These are phyloP conservation scores for Backusella mclennaniae DNA, from an alignment of 192 early-diverging fungal species.

Conservation along the genomic window DNA sequence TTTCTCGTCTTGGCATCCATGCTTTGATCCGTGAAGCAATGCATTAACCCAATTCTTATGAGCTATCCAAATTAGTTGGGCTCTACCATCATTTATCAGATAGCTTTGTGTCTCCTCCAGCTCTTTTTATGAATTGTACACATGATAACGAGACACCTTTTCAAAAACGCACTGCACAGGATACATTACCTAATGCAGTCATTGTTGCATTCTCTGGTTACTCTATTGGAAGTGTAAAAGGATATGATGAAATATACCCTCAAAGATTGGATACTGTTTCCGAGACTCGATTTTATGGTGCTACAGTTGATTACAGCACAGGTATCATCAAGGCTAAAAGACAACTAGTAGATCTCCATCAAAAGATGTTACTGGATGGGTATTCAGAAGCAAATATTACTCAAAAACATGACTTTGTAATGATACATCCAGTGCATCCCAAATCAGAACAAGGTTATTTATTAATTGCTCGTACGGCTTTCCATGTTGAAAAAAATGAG, in stretches of 20 bases:
- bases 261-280: slow-evolving; percentile 82
- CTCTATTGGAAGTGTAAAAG: slow-evolving; percentile 93
- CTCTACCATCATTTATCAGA: slow-evolving; percentile 85
- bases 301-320: slow-evolving; percentile 50
- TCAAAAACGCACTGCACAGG: slow-evolving; percentile 86
- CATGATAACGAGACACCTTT: slow-evolving; percentile 98
- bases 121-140: slow-evolving; percentile 99
- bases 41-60: slow-evolving; percentile 91
- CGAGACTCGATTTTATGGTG: slow-evolving; percentile 78
- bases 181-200: slow-evolving; percentile 92
- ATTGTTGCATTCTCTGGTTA: slow-evolving; percentile 87
- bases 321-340: slow-evolving; percentile 68
- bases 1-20: slow-evolving; percentile 91
- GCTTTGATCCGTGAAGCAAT: slow-evolving; percentile 97
- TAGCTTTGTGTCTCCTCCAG: slow-evolving; percentile 84
- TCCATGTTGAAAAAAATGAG: slow-evolving; percentile 45
- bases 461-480: slow-evolving; percentile 86
- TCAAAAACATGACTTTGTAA: slow-evolving; percentile 93
- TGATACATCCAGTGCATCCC: slow-evolving; percentile 90
- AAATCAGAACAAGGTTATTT: slow-evolving; percentile 91
- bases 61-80: slow-evolving; percentile 87
- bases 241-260: slow-evolving; percentile 95
- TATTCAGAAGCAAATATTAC: slow-evolving; percentile 93
- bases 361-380: slow-evolving; percentile 78
- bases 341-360: slow-evolving; percentile 72